These are phyloP conservation scores for Parmales sp. DNA, from an alignment of 108 stramenopile species.

Conservation along the genomic window DNA sequence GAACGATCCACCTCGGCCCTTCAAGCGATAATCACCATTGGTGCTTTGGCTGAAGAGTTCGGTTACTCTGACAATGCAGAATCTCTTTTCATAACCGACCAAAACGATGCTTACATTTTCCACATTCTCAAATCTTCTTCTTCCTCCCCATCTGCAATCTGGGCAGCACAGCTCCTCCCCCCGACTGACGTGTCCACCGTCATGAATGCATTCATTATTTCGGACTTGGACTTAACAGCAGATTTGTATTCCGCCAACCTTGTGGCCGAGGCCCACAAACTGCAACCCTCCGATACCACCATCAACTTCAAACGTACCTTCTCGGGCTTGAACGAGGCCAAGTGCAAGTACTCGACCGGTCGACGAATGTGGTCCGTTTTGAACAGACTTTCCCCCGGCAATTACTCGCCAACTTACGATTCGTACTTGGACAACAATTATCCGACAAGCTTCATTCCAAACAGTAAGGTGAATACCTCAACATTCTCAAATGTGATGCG, in stretches of 20 bases:
- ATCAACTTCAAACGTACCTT: neutral
- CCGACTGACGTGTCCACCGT: neutral
- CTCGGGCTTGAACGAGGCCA: neutral
- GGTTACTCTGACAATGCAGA: constrained; percentile 3
- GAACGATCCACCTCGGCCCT: neutral
- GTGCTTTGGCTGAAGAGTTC: neutral
- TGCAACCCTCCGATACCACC: neutral
- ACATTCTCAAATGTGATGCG: neutral
- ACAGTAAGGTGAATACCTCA: neutral
- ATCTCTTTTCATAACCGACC: neutral
- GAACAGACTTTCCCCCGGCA: neutral
- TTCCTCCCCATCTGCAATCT: neutral
- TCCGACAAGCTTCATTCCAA: neutral
- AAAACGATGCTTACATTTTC: neutral
- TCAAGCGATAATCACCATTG: neutral
- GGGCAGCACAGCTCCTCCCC: neutral
- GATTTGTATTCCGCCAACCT: neutral
- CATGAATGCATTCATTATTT: neutral
- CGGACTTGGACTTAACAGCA: neutral
- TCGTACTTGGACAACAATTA: neutral
- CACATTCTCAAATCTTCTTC: neutral
- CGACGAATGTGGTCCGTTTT: neutral
- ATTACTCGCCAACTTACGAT: neutral
- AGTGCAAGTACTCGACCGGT: neutral
- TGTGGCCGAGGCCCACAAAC: neutral